phyloP scores from a whole-genome alignment of 139 green algal genomes.

The Coelastrella sp. region DNA sequence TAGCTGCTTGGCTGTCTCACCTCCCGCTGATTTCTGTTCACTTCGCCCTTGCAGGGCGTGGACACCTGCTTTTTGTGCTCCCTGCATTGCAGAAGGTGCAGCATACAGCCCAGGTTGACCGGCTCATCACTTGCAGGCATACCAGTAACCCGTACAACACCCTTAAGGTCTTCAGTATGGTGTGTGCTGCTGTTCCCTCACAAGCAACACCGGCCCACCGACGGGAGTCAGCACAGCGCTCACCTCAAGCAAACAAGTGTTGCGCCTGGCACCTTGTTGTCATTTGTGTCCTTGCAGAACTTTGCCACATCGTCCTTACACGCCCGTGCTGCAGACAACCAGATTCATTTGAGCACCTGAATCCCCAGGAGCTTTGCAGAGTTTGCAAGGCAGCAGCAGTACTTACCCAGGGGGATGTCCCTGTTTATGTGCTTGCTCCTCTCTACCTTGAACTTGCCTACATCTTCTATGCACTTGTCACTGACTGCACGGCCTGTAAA shows the following conservation, averaged over 20 bases:
- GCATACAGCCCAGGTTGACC: neutral
- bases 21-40: slow-evolving; percentile 68
- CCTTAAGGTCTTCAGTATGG: too few relatives aligned
- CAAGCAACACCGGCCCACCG: too few relatives aligned
- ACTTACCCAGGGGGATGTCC: slow-evolving; percentile 77
- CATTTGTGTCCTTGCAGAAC: slow-evolving; percentile 66
- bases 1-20: slow-evolving; percentile 43
- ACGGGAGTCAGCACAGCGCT: neutral
- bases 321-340: slow-evolving; percentile 56
- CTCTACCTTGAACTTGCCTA: slow-evolving; percentile 66
- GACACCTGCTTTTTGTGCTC: slow-evolving; percentile 64
- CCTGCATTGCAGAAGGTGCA: slow-evolving; percentile 43
- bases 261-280: slow-evolving; percentile 53
- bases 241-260: slow-evolving; percentile 75
- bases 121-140: neutral
- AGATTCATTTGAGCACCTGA: neutral
- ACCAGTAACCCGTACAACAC: neutral
- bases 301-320: slow-evolving; percentile 81
- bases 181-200: too few relatives aligned
- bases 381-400: neutral
- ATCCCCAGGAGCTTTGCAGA: neutral
- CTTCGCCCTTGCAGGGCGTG: slow-evolving; percentile 64
- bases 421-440: slow-evolving; percentile 82
- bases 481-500: slow-evolving; percentile 63
- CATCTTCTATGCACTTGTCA: slow-evolving; percentile 55